Conservation (phyloP, 208 protist genomes). For the Crithidia thermophila region DNA sequence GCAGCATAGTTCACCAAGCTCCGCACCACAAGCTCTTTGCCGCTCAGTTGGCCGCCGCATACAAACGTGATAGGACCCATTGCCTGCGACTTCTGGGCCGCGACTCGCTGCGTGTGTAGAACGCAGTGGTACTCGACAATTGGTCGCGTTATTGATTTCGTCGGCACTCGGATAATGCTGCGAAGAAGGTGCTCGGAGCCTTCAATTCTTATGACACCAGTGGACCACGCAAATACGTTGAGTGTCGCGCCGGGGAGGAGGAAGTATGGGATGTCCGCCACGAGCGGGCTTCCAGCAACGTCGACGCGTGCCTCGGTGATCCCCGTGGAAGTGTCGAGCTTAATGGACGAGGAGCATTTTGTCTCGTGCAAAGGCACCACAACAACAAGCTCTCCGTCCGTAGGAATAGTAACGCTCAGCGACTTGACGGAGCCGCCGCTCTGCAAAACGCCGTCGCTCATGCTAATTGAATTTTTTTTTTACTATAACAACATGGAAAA, state of each 20-base stretch:
- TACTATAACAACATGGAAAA: background rate
- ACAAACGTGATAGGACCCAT: conserved; percentile 71
- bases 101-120: conserved; percentile 52
- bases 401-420: conserved; percentile 30
- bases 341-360: conserved; percentile 54
- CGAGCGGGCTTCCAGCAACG: conserved; percentile 63
- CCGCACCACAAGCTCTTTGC: conserved; percentile 53
- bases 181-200: conserved; percentile 64
- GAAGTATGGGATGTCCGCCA: conserved; percentile 70
- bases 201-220: conserved; percentile 56
- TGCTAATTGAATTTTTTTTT: background rate
- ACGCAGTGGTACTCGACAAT: conserved; percentile 87
- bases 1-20: conserved; percentile 80
- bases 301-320: conserved; percentile 67
- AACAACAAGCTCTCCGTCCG: conserved; percentile 67
- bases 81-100: conserved; percentile 40
- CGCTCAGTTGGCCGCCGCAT: conserved; percentile 56
- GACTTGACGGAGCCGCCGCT: conserved; percentile 1
- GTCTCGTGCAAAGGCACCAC: conserved; percentile 53
- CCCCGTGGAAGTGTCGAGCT: conserved; percentile 41
- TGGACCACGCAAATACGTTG: conserved; percentile 69
- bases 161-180: conserved; percentile 52
- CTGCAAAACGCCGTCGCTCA: conserved; percentile 12
- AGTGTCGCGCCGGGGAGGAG: conserved; percentile 57
- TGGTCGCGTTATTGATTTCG: conserved; percentile 52